Conservation (phyloP, 257 asterid genomes). For the Lycium barbarum region DNA sequence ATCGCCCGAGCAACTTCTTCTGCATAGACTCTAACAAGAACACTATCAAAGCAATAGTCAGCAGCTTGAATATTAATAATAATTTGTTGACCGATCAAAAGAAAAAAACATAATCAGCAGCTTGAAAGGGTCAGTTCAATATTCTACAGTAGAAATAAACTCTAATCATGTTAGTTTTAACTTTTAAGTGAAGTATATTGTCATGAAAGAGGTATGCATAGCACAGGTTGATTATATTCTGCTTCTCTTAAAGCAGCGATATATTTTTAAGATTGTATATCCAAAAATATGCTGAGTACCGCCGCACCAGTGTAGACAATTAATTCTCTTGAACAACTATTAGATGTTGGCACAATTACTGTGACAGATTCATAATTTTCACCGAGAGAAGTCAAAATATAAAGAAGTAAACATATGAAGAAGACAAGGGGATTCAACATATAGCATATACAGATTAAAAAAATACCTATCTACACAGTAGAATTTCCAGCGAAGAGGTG, state of each 20-base stretch:
- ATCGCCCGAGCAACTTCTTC: neutral
- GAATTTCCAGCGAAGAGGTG: neutral
- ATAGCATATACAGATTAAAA: neutral
- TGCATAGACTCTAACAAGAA: neutral
- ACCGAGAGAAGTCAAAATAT: neutral
- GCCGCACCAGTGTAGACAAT: neutral
- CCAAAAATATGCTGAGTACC: neutral
- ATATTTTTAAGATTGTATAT: neutral
- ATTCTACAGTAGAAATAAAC: neutral
- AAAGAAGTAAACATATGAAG: neutral
- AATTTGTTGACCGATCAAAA: no score
- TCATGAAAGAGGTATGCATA: neutral
- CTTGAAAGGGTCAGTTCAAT: neutral
- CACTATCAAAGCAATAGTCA: neutral
- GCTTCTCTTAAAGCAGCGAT: neutral
- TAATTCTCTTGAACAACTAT: neutral
- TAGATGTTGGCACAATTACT: neutral
- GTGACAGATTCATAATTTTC: neutral
- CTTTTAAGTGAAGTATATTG: neutral
- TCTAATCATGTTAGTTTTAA: neutral
- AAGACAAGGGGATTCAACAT: neutral
- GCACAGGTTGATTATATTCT: constrained; percentile 10
- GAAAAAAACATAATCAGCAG: neutral
- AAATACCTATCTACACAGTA: neutral
- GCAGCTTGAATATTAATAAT: no score